Percentiles rank a stretch among this genome's conserved stretches.
These are phyloP conservation scores for Straminergon stramineum DNA, from an alignment of 225 moss, liverwort and hornwort species.

Conservation along the genomic window DNA sequence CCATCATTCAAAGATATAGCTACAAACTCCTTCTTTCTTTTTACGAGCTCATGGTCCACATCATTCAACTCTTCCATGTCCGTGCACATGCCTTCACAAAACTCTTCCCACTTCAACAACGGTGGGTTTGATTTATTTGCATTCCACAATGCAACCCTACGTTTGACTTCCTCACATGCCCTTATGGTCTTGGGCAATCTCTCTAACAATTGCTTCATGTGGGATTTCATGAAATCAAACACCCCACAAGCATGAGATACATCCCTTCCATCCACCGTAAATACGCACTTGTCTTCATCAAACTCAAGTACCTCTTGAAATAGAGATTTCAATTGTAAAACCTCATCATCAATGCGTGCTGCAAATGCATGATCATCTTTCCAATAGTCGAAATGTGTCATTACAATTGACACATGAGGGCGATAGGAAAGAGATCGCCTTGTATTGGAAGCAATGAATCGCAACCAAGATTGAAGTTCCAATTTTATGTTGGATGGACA, in stretches of 20 bases:
- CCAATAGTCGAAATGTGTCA: conserved; percentile 1
- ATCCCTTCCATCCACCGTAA: not conserved
- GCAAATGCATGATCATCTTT: not conserved
- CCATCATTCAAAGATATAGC: not conserved
- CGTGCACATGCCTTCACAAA: not conserved
- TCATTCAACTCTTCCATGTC: not conserved
- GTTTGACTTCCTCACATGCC: not conserved
- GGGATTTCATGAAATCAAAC: not conserved
- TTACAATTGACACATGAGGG: not conserved
- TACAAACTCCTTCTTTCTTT: not conserved
- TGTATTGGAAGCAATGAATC: not conserved
- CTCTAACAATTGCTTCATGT: not conserved
- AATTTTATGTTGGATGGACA: not conserved
- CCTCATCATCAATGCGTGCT: not conserved
- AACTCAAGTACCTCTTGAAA: not conserved
- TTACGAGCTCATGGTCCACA: not conserved
- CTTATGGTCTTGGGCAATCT: not conserved
- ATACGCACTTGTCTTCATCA: not conserved
- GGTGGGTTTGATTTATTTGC: not conserved
- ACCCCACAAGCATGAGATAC: not conserved
- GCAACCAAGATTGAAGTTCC: not conserved
- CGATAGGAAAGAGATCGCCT: not conserved
- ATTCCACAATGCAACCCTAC: not conserved
- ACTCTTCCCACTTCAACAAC: not conserved
- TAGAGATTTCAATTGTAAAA: not conserved